A percentile compares a stretch with the other conserved stretches of the same genome.
Conservation (phyloP, 2,329 filamentous ascomycete species). For the Talaromyces verruculosus region DNA sequence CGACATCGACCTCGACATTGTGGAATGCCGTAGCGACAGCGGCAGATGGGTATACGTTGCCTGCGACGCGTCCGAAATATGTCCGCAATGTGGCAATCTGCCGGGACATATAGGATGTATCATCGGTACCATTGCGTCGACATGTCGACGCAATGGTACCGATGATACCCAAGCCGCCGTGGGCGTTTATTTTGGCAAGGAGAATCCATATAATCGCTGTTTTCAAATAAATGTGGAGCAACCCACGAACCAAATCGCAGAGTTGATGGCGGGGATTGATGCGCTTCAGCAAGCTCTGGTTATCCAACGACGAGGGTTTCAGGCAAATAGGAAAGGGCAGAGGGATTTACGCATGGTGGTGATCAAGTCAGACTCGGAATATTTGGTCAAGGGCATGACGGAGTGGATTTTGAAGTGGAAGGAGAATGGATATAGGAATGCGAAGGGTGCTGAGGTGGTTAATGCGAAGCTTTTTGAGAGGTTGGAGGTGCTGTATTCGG, state of each 20-base stretch:
- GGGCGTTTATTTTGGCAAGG: not conserved
- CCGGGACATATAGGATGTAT: not conserved
- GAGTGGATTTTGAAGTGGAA: constrained; percentile 36
- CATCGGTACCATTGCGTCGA: not conserved
- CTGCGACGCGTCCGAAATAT: not conserved
- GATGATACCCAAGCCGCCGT: not conserved
- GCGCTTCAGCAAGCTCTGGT: not conserved
- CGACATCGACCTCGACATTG: not conserved
- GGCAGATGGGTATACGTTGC: not conserved
- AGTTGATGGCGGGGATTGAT: not conserved
- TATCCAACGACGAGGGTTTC: not conserved
- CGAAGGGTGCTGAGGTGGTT: constrained; percentile 27
- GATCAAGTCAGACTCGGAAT: constrained; percentile 38
- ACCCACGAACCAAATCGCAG: not conserved
- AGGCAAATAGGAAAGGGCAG: not conserved
- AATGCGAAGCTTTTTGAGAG: constrained; percentile 10
- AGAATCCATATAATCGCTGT: not conserved
- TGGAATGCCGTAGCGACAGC: not conserved
- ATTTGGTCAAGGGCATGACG: constrained; percentile 35
- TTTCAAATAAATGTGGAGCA: not conserved
- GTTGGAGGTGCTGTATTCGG: not conserved
- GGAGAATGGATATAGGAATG: constrained; percentile 30
- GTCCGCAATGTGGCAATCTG: not conserved
- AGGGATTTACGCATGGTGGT: constrained; percentile 17
- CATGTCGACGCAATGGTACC: not conserved